Percentiles rank a stretch among this genome's conserved stretches.
Evolutionary conservation across 129 eudicot species (phyloP).

Genomic region (Sambucus nigra): DNA sequence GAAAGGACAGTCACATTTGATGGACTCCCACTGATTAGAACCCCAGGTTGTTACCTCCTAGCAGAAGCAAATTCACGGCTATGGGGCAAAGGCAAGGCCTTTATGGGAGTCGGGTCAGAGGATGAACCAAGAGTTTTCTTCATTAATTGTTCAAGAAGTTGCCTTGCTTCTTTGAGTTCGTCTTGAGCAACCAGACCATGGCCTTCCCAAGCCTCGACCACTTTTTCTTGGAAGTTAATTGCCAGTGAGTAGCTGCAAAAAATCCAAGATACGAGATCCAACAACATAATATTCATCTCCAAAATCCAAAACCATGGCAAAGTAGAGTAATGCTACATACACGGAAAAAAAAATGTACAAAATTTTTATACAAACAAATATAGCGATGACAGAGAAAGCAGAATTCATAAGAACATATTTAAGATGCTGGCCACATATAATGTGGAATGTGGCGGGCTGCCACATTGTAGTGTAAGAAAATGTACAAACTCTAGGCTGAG

Average conservation of each 20-base stretch:
- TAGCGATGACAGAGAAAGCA: no score
- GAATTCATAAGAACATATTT: no score
- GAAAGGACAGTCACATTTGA: slow-evolving; percentile 6
- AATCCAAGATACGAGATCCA: slow-evolving; percentile 11
- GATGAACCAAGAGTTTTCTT: slow-evolving; percentile 37
- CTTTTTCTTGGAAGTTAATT: slow-evolving; percentile 75
- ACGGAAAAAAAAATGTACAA: no score
- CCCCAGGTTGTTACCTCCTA: slow-evolving; percentile 22
- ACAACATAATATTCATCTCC: background rate
- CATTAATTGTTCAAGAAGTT: slow-evolving; percentile 55
- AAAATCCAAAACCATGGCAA: no score
- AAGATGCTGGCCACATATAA: no score
- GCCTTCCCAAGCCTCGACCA: slow-evolving; percentile 62
- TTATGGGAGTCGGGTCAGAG: slow-evolving; percentile 17
- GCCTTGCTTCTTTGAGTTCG: slow-evolving; percentile 60
- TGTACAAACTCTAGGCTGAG: no score
- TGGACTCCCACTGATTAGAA: slow-evolving; percentile 17
- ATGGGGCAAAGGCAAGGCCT: slow-evolving; percentile 39
- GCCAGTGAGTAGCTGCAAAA: slow-evolving; percentile 73
- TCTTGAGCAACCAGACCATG: slow-evolving; percentile 73
- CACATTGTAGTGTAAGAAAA: no score
- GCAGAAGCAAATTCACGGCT: slow-evolving; percentile 14
- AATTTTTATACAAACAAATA: no score
- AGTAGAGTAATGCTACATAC: no score
- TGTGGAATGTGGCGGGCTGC: no score